These are phyloP conservation scores for Plantago major DNA, from an alignment of 257 asterid genomes.

Conservation along the genomic window DNA sequence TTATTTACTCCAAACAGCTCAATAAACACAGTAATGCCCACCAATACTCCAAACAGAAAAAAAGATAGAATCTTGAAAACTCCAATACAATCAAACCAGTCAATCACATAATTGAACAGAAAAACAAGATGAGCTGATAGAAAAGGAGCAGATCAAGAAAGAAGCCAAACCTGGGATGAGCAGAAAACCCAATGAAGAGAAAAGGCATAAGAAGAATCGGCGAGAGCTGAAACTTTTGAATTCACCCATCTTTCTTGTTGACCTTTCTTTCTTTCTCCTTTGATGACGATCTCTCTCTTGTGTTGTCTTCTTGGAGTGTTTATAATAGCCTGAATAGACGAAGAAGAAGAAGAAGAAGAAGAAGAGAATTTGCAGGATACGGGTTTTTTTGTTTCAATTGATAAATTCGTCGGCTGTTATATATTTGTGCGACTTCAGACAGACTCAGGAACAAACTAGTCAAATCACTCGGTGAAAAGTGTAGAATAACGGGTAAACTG, in stretches of 20 bases:
- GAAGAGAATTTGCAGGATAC: not conserved
- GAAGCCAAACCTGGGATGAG: conserved; percentile 41
- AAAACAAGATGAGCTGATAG: not conserved
- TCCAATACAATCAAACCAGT: not conserved
- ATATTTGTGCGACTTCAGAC: too few relatives aligned
- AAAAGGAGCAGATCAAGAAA: not conserved
- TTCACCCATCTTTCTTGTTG: conserved; percentile 23
- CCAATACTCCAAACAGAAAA: too few relatives aligned
- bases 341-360: too few relatives aligned
- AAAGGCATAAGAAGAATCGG: conserved; percentile 26
- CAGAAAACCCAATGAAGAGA: conserved; percentile 29
- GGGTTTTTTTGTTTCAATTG: not conserved
- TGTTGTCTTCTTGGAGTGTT: not conserved
- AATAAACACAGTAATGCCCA: too few relatives aligned
- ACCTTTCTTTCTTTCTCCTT: not conserved
- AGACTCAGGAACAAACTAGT: too few relatives aligned
- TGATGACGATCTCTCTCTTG: not conserved
- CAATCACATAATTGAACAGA: not conserved
- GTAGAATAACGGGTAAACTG: too few relatives aligned
- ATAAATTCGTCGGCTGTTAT: too few relatives aligned
- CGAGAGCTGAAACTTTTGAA: conserved; percentile 20
- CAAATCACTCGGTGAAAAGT: too few relatives aligned
- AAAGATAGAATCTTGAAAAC: too few relatives aligned
- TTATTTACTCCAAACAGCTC: too few relatives aligned
- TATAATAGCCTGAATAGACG: not conserved